Conservation (phyloP, 2,329 filamentous ascomycete species). For the Achaetomium macrosporum region DNA sequence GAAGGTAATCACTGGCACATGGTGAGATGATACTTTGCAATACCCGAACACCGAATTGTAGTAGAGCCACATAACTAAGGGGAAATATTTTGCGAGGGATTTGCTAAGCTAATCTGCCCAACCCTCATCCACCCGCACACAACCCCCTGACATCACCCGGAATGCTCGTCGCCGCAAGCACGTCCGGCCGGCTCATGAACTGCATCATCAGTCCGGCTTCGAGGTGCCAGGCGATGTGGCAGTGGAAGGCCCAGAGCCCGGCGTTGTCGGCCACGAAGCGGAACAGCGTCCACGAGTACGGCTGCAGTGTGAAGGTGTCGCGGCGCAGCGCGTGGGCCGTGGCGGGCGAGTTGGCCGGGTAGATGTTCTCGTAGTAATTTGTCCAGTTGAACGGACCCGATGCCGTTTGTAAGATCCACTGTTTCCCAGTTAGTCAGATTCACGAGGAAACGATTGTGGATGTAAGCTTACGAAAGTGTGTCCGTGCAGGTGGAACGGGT, state of each 20-base stretch:
- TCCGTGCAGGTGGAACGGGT: slow-evolving; percentile 7
- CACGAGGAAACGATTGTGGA: not conserved
- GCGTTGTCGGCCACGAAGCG: slow-evolving; percentile 52
- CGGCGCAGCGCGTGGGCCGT: slow-evolving; percentile 44
- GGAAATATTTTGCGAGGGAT: no score
- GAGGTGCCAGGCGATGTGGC: slow-evolving; percentile 53
- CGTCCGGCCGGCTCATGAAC: slow-evolving; percentile 31
- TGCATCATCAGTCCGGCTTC: slow-evolving; percentile 57
- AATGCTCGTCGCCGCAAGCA: not conserved
- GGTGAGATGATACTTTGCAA: no score
- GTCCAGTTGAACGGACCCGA: slow-evolving; percentile 3
- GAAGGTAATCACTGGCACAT: no score
- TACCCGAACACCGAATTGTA: no score
- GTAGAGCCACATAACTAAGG: no score
- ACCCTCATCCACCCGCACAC: not conserved
- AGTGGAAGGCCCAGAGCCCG: slow-evolving; percentile 54
- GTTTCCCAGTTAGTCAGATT: not conserved
- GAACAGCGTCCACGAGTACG: slow-evolving; percentile 30
- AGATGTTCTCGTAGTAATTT: not conserved
- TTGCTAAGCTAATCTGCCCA: no score
- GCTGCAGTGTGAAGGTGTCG: slow-evolving; percentile 41
- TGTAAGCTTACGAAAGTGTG: not conserved
- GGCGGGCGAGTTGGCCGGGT: not conserved
- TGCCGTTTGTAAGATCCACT: not conserved
- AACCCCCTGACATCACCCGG: slow-evolving; percentile 1